Percentiles rank a stretch among this genome's conserved stretches.
Evolutionary conservation across 83 land plant genomes (phyloP).

Genomic region (Diphasiastrum complanatum): DNA sequence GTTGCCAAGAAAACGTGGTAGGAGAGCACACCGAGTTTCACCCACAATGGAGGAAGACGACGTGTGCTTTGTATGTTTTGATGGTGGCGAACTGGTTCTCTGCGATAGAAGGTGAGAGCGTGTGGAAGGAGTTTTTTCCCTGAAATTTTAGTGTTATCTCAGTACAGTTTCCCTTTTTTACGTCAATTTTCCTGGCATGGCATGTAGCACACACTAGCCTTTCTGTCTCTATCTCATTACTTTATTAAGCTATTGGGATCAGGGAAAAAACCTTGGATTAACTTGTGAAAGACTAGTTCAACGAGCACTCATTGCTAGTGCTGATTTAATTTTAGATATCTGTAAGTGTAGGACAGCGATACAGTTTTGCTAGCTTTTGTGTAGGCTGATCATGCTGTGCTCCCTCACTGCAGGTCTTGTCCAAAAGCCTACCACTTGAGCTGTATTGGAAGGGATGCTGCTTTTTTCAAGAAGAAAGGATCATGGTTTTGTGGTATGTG

Average conservation of each 20-base stretch:
- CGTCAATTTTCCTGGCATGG: too few species aligned
- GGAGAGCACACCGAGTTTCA: background rate
- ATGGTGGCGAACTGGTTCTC: conserved; percentile 33
- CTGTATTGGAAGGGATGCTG: conserved; percentile 80
- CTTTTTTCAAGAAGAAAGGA: conserved; percentile 64
- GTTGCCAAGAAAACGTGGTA: conserved; percentile 23
- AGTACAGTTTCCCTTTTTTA: too few species aligned
- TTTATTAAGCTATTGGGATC: too few species aligned
- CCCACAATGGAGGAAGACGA: conserved; percentile 28
- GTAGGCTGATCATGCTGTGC: background rate
- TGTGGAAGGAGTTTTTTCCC: too few species aligned
- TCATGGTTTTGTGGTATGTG: conserved; percentile 83
- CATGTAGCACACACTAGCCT: too few species aligned
- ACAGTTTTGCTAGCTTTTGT: background rate
- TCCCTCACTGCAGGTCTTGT: conserved; percentile 50
- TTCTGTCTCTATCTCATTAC: too few species aligned
- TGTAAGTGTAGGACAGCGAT: background rate
- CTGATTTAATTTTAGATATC: too few species aligned
- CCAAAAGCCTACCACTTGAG: conserved; percentile 90
- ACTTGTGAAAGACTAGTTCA: too few species aligned
- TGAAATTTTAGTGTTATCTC: too few species aligned
- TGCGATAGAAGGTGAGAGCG: conserved; percentile 35
- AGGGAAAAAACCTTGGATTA: too few species aligned
- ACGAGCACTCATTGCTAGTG: too few species aligned
- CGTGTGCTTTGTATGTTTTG: conserved; percentile 33